These are phyloP conservation scores for Podospora appendiculata DNA, from an alignment of 495 filamentous ascomycete species.

Conservation along the genomic window DNA sequence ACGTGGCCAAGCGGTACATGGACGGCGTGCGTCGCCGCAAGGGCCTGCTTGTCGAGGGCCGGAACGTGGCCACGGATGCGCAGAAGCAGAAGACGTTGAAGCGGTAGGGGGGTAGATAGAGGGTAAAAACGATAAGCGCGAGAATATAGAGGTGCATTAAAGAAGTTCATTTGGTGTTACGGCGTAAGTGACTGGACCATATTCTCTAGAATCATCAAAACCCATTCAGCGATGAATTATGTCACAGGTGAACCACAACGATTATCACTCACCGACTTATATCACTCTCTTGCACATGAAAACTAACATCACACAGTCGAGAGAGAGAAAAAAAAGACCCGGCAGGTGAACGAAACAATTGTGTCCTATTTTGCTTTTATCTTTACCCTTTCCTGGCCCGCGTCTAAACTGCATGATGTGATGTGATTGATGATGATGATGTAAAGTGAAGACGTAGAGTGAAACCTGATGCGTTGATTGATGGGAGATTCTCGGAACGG, in stretches of 20 bases:
- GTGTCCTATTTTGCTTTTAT: slow-evolving; percentile 7
- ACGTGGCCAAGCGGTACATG: slow-evolving; percentile 93
- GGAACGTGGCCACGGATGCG: slow-evolving; percentile 65
- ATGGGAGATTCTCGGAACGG: neutral
- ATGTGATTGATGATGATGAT: too few species aligned
- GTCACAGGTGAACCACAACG: too few species aligned
- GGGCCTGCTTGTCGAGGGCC: slow-evolving; percentile 74
- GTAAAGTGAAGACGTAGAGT: neutral
- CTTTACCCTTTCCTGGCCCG: slow-evolving; percentile 1
- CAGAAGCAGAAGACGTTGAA: slow-evolving; percentile 99
- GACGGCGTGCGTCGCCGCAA: slow-evolving; percentile 78
- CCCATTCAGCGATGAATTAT: too few species aligned
- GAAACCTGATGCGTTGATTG: neutral
- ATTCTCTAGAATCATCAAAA: too few species aligned
- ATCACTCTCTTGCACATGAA: too few species aligned
- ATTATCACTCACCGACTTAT: too few species aligned
- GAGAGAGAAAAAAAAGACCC: too few species aligned
- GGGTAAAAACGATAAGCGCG: too few species aligned
- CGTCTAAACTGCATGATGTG: neutral
- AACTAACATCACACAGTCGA: too few species aligned
- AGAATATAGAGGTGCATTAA: too few species aligned
- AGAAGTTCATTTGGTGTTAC: too few species aligned
- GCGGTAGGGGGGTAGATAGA: slow-evolving; percentile 43
- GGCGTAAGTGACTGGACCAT: too few species aligned
- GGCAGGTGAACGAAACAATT: neutral